Percentiles rank a stretch among this genome's conserved stretches.
Evolutionary conservation across 306 rosid species (phyloP).

Genomic region (Castanea mollissima): DNA sequence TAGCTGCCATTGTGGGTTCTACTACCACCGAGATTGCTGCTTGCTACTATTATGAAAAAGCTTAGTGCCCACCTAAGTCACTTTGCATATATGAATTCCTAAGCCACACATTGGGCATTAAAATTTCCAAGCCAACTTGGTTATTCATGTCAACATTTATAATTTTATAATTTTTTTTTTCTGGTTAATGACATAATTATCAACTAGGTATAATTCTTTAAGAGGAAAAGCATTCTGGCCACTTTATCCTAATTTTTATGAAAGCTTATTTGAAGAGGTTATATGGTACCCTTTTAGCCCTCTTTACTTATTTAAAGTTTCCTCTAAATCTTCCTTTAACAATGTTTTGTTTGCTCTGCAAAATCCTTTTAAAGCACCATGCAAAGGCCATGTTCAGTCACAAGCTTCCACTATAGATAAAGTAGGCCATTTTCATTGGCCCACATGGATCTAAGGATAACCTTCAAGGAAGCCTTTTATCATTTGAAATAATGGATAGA

Average conservation of each 20-base stretch:
- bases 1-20: slow-evolving; percentile 8
- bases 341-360: neutral
- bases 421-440: neutral
- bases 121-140: slow-evolving; percentile 23
- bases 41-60: slow-evolving; percentile 12
- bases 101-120: slow-evolving; percentile 20
- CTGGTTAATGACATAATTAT: slow-evolving; percentile 15
- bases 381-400: neutral
- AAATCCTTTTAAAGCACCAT: neutral
- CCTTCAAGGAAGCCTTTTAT: neutral
- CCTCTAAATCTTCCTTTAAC: neutral
- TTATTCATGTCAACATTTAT: neutral
- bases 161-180: neutral
- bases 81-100: slow-evolving; percentile 30
- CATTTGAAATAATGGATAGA: neutral
- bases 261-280: slow-evolving; percentile 10
- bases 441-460: slow-evolving; percentile 1
- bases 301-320: neutral
- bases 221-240: slow-evolving; percentile 18
- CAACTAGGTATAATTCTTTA: slow-evolving; percentile 2
- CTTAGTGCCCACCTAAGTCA: slow-evolving; percentile 26
- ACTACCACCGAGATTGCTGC: slow-evolving; percentile 14
- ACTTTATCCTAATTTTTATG: slow-evolving; percentile 23
- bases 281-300: slow-evolving; percentile 8
- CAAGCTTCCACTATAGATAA: neutral